Evolutionary conservation across 1,139 yeast species (phyloP), one percentile per base, ranked within the genome.

Genomic region (Pneumocystis jirovecii): DNA sequence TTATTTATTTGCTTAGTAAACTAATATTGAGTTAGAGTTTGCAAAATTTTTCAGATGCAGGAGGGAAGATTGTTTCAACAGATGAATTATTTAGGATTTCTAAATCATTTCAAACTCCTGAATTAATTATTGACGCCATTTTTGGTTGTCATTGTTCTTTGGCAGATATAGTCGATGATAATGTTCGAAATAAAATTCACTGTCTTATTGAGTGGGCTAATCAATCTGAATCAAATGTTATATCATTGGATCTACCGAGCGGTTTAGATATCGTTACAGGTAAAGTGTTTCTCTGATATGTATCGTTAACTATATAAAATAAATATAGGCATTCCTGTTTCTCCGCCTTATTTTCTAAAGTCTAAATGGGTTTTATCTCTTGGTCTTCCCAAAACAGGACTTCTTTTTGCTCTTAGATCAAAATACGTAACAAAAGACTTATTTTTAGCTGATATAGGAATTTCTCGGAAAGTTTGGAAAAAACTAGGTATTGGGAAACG

Each of bases 241-340:
- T 87, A 78, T 86, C 96, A 0, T 74, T 89, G 39, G 96, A 89
- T 71, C 82, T 87, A 44, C 93, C 96, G 2, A 82, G 90, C 0
- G 96, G 96, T 6, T 78, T 87, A 59, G 96, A 89, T 72, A 86
- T 93, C 10, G 89, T 95, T 4, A 85, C 95, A 0, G 96, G 96
- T 8, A 40, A 50, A 10, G 5, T 25, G 25, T 50, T 50, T 21
- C 21, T 25, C 8, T 50, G 10, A 25, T 4, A 12, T 37, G 7
- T 12, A 19, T 50, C 1, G 25, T 3, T 12, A 25, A 4, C 34
- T 25, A 25, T 19, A 25, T 50, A 25, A 15, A 50, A 8, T 10
- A 50, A 25, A 50, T 50, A 25, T 50, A 50, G 57, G 57, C 3
- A n/a, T 31, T 0, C 57, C 57, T 25, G 10, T 50, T 3, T 5